A percentile compares a stretch with the other conserved stretches of the same genome.
Conservation (phyloP, 2,329 filamentous ascomycete genomes). For the Amylocarpus encephaloides region DNA sequence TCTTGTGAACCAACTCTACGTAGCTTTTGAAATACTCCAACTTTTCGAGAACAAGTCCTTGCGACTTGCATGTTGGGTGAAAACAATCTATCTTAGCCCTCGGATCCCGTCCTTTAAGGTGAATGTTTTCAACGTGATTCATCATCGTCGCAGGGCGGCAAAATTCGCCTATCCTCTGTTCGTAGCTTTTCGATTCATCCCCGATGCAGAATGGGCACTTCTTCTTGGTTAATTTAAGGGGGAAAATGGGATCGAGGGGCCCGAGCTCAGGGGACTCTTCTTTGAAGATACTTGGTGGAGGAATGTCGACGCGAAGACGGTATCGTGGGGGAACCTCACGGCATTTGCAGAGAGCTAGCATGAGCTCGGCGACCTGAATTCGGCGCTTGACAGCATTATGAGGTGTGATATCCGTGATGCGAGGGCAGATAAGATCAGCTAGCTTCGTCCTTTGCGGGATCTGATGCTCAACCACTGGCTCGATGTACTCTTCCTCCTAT, state of each 20-base stretch:
- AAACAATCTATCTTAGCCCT: constrained; percentile 12
- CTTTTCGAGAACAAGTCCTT: constrained; percentile 18
- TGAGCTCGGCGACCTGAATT: constrained; percentile 12
- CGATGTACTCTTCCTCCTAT: constrained; percentile 14
- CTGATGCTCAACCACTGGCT: constrained; percentile 15
- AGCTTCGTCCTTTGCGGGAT: constrained; percentile 14
- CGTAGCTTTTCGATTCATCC: constrained; percentile 16
- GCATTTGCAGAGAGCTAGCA: background rate
- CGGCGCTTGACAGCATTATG: constrained; percentile 11
- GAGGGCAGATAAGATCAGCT: constrained; percentile 14
- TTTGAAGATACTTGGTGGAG: too few species aligned
- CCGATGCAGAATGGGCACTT: constrained; percentile 15
- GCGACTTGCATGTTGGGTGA: constrained; percentile 11
- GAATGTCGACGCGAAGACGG: too few species aligned
- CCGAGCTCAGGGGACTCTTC: too few species aligned
- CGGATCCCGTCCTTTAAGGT: constrained; percentile 10
- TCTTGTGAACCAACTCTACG: too few species aligned
- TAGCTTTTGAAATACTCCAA: constrained; percentile 26
- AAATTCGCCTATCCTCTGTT: constrained; percentile 15
- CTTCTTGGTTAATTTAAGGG: constrained; percentile 12
- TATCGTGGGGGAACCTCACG: too few species aligned
- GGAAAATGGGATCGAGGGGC: background rate
- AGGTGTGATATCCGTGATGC: constrained; percentile 7
- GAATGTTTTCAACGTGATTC: constrained; percentile 16
- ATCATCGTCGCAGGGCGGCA: constrained; percentile 15